A percentile compares a stretch with the other conserved stretches of the same genome.
phyloP scores from a whole-genome alignment of 1,139 yeast species.

The Arxiozyma slooffiae region DNA sequence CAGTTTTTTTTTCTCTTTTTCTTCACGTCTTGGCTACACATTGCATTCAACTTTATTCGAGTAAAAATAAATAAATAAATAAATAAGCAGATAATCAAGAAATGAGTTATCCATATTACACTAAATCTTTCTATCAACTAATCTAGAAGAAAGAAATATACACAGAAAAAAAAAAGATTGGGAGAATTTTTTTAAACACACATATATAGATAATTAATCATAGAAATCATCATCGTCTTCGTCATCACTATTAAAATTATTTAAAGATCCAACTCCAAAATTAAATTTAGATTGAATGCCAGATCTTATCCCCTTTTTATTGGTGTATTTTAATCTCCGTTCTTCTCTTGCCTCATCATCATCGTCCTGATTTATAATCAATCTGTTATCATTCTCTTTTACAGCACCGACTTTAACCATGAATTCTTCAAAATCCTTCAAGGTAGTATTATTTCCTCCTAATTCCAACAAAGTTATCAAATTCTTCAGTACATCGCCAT shows the following conservation, averaged over 20 bases:
- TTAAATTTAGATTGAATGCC: constrained; percentile 40
- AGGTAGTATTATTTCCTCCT: constrained; percentile 71
- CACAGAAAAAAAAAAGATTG: not conserved
- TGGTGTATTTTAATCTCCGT: constrained; percentile 44
- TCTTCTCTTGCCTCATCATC: constrained; percentile 44
- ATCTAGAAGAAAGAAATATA: too few relatives aligned
- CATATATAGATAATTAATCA: not conserved
- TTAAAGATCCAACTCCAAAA: constrained; percentile 22
- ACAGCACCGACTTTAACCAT: constrained; percentile 60
- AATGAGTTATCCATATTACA: too few relatives aligned
- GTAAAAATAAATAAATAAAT: not conserved
- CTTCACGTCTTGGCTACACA: not conserved
- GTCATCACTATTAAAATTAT: constrained; percentile 20
- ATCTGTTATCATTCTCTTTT: constrained; percentile 53
- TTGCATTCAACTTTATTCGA: not conserved
- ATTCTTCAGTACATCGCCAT: constrained; percentile 69
- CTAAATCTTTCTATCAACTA: not conserved
- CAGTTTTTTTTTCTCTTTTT: not conserved
- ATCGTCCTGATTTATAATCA: constrained; percentile 48
- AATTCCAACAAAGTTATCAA: constrained; percentile 66
- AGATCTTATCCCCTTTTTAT: constrained; percentile 31
- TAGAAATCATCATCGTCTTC: constrained; percentile 20
- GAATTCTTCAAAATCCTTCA: constrained; percentile 61
- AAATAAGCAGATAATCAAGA: too few relatives aligned
- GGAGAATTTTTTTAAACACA: too few relatives aligned